These are phyloP conservation scores for Ogataea wickerhamii DNA, from an alignment of 805 yeast species.

Conservation along the genomic window DNA sequence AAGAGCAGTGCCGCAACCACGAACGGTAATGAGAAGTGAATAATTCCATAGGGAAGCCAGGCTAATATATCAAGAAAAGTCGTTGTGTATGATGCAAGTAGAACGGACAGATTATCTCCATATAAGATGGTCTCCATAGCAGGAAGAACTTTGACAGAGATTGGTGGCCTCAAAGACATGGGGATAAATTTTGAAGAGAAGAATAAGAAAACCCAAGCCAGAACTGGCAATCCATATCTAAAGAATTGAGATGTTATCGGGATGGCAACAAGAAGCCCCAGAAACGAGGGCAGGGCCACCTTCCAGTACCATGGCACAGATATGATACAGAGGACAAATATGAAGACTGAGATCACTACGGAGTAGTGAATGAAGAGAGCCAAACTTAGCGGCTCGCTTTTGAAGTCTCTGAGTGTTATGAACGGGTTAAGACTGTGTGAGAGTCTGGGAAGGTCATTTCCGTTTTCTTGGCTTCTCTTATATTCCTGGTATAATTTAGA, in stretches of 20 bases:
- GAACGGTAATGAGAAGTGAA: conserved; percentile 90
- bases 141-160: conserved; percentile 84
- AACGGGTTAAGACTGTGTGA: conserved; percentile 12
- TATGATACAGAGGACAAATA: conserved; percentile 25
- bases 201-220: conserved; percentile 83
- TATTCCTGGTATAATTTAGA: conserved; percentile 12
- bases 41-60: conserved; percentile 92
- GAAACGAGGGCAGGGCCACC: conserved; percentile 10
- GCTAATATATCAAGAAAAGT: conserved; percentile 74
- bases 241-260: conserved; percentile 88
- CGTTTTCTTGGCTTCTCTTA: conserved; percentile 10
- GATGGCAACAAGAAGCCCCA: conserved; percentile 38
- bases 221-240: conserved; percentile 76
- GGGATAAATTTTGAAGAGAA: conserved; percentile 77
- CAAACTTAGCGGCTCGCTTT: conserved; percentile 5
- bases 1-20: conserved; percentile 75
- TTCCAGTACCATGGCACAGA: conserved; percentile 19
- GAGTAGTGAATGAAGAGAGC: conserved; percentile 17
- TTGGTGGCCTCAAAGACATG: conserved; percentile 72
- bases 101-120: conserved; percentile 86
- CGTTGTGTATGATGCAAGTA: conserved; percentile 71
- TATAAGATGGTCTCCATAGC: conserved; percentile 90
- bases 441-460: conserved; percentile 13
- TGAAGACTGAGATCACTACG: conserved; percentile 16
- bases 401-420: conserved; percentile 8